Base-by-base conservation (phyloP, 345 rosid species). In the Eucalyptus regnans region DNA sequence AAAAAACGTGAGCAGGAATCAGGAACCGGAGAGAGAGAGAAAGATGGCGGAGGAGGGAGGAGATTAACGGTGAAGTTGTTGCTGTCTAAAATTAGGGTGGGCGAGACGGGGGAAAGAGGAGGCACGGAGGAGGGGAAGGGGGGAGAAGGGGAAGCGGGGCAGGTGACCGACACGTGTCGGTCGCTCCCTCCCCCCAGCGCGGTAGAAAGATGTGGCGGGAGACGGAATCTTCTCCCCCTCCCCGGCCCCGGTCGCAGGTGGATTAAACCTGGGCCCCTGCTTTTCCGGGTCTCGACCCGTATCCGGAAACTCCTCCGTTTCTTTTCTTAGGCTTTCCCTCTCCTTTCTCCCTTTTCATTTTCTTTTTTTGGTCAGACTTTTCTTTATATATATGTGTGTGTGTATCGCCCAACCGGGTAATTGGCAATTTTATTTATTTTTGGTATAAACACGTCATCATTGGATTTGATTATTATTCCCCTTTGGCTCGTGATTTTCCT, bases 161-260 rank as follows among this genome's bases (percentile, higher is more conserved):
- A 90, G 90, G 91, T 68, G 80, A 90, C 90, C 88, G 90, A 87
- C 93, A 90, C 89, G 81, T 89, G 79, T 56, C 79, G 8, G 80
- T 60, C 44, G 87, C 29, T 66, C 79, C 22, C 18, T 15, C 71
- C 37, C 56, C 2, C 16, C 41, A 37, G 31, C 58, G 64, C 58
- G 64, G 44, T 29, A 7, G 62, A 27, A 33, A 17, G 56, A 86
- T 52, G 87, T 17, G 88, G 68, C 48, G 88, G 46, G 54, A 54
- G 88, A 41, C 48, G 83, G 83, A 76, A 76, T 76, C 83, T 76
- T 12, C 16, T 33, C 81, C 25, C 12, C 46, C 22, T 12, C 68
- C 12, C 5, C 9, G 44, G 44, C 44, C 20, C 80, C 80, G 80
- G 80, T 68, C 80, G 25, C 80, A 10, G 80, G 80, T 3, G 66